Evolutionary conservation across 2,329 filamentous ascomycete genomes (phyloP), one percentile per base, ranked within the genome.

Genomic region (Stylonectria norvegica): DNA sequence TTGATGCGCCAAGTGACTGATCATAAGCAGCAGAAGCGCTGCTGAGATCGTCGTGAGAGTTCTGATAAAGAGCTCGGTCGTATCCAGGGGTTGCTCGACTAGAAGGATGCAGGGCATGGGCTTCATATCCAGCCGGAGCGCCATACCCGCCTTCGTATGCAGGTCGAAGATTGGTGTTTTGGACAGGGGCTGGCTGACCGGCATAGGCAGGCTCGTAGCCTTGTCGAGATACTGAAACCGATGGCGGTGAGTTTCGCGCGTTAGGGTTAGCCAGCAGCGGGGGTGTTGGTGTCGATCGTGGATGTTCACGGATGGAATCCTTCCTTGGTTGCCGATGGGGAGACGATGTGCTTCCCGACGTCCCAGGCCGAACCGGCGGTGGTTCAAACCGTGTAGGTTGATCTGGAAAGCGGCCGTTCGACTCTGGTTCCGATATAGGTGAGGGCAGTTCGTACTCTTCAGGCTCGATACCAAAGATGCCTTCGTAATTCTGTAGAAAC

Each of bases 401-500:
- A 10, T 68, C 65, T 5, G 44, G 42, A 30, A 45, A 55, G 22
- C 52, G 56, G 5, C 41, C 43, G 18, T 54, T 59, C 25, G 61
- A 53, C 32, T 72, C 65, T 53, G 59, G 42, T 25, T 70, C 67
- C 1, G 66, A 63, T 5, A 63, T 50, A 0, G 71, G 66, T 10
- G 71, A 69, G 1, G 76, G 72, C 18, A 78, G 68, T 58, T 81
- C 75, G 40, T 83, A 81, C 36, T 81, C 73, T 51, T 84, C 80
- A 0, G 85, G 76, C 14, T 79, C 72, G 32, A 83, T 74, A 15
- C 85, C 85, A 59, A 97, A 98, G 34, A 98, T 91, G 29, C 76
- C 78, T 48, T 86, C 78, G 59, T 89, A 96, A 57, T 97, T 90
- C 49, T 93, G 90, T 42, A 98, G 74, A 64, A 98, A 93, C 63